These are phyloP conservation scores for Podaxis mareebaensis DNA, from an alignment of 768 basidiomycete genomes.

Conservation along the genomic window DNA sequence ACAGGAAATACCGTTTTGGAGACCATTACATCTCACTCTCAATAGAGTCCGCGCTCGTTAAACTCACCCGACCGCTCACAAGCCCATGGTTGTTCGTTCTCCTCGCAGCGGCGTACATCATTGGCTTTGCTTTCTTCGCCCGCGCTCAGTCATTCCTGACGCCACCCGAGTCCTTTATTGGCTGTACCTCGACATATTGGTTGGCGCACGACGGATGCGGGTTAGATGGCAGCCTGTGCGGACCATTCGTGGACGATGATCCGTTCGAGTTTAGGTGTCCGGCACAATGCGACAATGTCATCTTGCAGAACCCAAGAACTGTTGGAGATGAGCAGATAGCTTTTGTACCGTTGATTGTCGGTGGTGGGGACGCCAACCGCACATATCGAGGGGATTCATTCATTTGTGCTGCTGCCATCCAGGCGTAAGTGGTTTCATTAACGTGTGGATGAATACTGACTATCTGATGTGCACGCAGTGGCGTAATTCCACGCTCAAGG, in stretches of 20 bases:
- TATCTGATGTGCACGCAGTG: constrained; percentile 39
- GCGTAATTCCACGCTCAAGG: constrained; percentile 57
- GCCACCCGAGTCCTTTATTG: constrained; percentile 61
- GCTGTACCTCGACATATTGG: constrained; percentile 76
- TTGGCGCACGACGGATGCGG: constrained; percentile 69
- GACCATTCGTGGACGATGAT: constrained; percentile 54
- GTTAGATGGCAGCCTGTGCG: constrained; percentile 64
- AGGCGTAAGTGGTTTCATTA: constrained; percentile 54
- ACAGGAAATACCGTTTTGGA: constrained; percentile 44
- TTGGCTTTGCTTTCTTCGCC: constrained; percentile 71
- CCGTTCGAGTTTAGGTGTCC: constrained; percentile 82
- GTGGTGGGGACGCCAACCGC: constrained; percentile 71
- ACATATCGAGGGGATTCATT: constrained; percentile 88
- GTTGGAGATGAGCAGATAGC: constrained; percentile 67
- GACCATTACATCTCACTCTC: constrained; percentile 38
- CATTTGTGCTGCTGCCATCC: constrained; percentile 81
- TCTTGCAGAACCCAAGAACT: constrained; percentile 72
- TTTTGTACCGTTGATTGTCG: constrained; percentile 76
- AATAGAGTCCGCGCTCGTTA: constrained; percentile 57
- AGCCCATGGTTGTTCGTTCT: constrained; percentile 54
- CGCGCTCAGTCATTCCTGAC: constrained; percentile 74
- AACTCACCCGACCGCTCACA: constrained; percentile 52
- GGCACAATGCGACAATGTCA: constrained; percentile 62
- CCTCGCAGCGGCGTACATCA: constrained; percentile 62
- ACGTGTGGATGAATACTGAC: constrained; percentile 13